Conservation (phyloP, 2,329 filamentous ascomycete species). For the Xylariaceae sp. region DNA sequence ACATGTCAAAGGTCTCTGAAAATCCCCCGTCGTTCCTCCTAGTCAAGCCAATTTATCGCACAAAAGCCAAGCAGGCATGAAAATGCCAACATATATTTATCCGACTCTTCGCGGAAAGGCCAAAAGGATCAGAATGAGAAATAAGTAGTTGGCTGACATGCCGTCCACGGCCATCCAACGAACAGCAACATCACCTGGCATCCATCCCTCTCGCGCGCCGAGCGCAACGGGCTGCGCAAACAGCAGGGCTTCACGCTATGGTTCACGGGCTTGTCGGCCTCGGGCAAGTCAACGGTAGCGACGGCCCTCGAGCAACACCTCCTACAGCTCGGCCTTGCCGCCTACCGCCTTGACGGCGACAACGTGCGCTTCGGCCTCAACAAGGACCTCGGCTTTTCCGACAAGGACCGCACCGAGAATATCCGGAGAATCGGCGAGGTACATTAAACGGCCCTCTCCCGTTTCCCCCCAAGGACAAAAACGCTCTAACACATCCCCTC, state of each 20-base stretch:
- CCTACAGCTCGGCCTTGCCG: conserved; percentile 73
- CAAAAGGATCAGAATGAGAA: not conserved
- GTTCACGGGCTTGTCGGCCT: conserved; percentile 95
- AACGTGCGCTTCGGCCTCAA: conserved; percentile 98
- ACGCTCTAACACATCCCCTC: conserved; percentile 4
- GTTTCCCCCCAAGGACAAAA: too few relatives aligned
- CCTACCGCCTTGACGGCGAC: conserved; percentile 95
- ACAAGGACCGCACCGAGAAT: conserved; percentile 93
- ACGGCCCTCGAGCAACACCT: conserved; percentile 96
- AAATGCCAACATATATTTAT: not conserved
- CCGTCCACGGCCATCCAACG: not conserved
- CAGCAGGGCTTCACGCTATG: conserved; percentile 94
- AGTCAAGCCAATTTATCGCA: not conserved
- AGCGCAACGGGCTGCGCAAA: conserved; percentile 70
- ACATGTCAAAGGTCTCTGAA: not conserved
- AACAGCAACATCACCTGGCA: conserved; percentile 88
- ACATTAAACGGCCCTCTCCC: too few relatives aligned
- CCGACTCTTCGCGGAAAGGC: not conserved
- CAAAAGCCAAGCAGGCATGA: not conserved
- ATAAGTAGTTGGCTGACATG: conserved; percentile 4
- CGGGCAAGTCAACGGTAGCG: conserved; percentile 94
- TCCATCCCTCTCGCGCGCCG: conserved; percentile 70
- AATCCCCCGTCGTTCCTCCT: not conserved
- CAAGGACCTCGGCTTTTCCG: conserved; percentile 93
- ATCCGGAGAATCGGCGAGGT: conserved; percentile 91